Conservation (phyloP, 768 basidiomycete species). For the Mycena pura region DNA sequence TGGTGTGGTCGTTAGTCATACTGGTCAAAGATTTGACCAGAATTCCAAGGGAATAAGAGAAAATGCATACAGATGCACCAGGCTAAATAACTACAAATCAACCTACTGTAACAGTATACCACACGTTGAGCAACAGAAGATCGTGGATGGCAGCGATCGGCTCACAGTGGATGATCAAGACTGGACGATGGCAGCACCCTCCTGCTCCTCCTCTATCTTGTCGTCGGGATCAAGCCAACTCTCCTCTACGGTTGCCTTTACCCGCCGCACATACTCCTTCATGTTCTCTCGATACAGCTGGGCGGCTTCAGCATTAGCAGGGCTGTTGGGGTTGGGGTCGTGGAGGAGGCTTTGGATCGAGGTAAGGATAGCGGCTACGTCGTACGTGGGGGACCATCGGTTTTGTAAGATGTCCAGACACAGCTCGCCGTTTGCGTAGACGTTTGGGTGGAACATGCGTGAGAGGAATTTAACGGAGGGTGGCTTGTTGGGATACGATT, state of each 20-base stretch:
- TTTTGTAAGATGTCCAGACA: slow-evolving; percentile 99
- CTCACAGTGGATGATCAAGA: slow-evolving; percentile 3
- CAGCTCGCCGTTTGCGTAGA: slow-evolving; percentile 97
- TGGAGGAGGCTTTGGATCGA: slow-evolving; percentile 95
- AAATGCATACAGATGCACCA: no score
- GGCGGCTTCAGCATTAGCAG: slow-evolving; percentile 98
- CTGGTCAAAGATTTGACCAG: no score
- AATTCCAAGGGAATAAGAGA: no score
- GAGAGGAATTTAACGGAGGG: slow-evolving; percentile 97
- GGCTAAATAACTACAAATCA: no score
- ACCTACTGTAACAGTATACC: no score
- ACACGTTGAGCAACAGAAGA: no score
- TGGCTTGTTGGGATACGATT: slow-evolving; percentile 98
- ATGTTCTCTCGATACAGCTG: slow-evolving; percentile 96
- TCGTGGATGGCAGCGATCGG: no score
- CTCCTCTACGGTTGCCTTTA: slow-evolving; percentile 93
- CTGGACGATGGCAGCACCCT: slow-evolving; percentile 2
- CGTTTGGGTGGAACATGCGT: slow-evolving; percentile 99
- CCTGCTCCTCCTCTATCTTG: slow-evolving; percentile 46
- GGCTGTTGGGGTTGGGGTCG: slow-evolving; percentile 98
- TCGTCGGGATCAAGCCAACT: slow-evolving; percentile 92
- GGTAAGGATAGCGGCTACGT: slow-evolving; percentile 97
- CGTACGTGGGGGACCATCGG: slow-evolving; percentile 98
- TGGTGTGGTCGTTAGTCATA: no score
- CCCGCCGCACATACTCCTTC: slow-evolving; percentile 96